Evolutionary conservation across 2,329 filamentous ascomycete genomes (phyloP), one percentile per base, ranked within the genome.

Genomic region (Ceratocystis papillata): DNA sequence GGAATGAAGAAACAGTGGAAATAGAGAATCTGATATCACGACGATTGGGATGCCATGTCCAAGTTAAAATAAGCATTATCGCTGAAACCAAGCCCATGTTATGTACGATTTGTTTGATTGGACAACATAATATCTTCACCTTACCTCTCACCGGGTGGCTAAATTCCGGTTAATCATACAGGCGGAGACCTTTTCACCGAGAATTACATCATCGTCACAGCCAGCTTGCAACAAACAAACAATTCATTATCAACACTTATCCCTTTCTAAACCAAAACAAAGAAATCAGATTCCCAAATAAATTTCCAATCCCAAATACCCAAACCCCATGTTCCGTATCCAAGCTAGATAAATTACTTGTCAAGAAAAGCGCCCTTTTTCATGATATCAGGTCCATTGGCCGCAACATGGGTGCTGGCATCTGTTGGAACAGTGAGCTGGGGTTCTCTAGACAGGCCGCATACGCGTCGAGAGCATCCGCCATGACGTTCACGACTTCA

Each of bases 401-500:
- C 44, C 64, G 53, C 22, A 65, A 30, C 44, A 63, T 63, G 17
- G 61, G 45, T 20, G 61, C 25, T 44, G 61, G 5, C 41, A 25
- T 57, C 2, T 57, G 50, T n/a, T 48, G 30, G 61, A 67, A 60
- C 5, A 67, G 41, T 6, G 41, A 44, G 12, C 22, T 55, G 8
- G 79, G 78, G 72, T 83, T 84, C 71, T 83, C 81, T 44, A 84
- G 73, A 67, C 83, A 71, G 65, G 83, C 80, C 1, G 81, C 82
- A 70, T 84, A 85, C 3, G 78, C 78, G 66, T 85, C 82, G 62
- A 86, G 71, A 17, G 81, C 81, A 17, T 77, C 76, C 0, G 81
- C 82, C 76, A 86, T 83, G 2, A 81, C 79, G 70, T 80, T 80
- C 53, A 85, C 79, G 67, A 84, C 78, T 67, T 85, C 82, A 70